phyloP scores from a whole-genome alignment of 2,329 filamentous ascomycete genomes.

The Elsinoe batatas region DNA sequence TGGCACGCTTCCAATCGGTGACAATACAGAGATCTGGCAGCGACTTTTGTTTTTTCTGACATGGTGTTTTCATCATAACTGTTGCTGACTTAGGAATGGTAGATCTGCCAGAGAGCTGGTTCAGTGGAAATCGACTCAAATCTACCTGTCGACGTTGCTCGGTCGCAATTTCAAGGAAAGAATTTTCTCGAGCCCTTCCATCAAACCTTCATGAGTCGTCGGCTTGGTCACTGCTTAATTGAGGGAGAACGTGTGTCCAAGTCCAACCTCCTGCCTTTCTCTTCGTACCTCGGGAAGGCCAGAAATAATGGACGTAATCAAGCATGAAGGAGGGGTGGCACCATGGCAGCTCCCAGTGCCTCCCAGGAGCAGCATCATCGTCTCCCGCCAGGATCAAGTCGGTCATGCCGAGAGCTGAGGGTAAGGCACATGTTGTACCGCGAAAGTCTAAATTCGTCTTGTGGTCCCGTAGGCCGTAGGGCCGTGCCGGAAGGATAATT shows the following conservation, averaged over 20 bases:
- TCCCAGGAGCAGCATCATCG: not conserved
- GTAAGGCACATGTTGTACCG: not conserved
- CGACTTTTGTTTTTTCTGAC: not conserved
- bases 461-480: not conserved
- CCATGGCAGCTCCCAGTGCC: too few relatives aligned
- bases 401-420: too few relatives aligned
- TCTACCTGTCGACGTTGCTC: not conserved
- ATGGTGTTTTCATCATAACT: not conserved
- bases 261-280: conserved; percentile 5
- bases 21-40: not conserved
- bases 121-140: not conserved
- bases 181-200: not conserved
- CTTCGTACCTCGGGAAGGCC: not conserved
- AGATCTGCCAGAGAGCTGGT: not conserved
- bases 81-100: not conserved
- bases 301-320: conserved; percentile 1
- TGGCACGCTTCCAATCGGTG: conserved; percentile 6
- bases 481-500: not conserved
- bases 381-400: not conserved
- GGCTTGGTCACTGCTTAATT: not conserved
- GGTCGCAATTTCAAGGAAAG: conserved; percentile 1
- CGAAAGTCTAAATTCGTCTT: not conserved
- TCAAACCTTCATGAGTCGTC: not conserved
- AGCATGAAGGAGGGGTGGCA: not conserved
- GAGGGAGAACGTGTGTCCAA: not conserved